These are phyloP conservation scores for Gracilaria domingensis DNA, from an alignment of 23 red algal genomes.

Conservation along the genomic window DNA sequence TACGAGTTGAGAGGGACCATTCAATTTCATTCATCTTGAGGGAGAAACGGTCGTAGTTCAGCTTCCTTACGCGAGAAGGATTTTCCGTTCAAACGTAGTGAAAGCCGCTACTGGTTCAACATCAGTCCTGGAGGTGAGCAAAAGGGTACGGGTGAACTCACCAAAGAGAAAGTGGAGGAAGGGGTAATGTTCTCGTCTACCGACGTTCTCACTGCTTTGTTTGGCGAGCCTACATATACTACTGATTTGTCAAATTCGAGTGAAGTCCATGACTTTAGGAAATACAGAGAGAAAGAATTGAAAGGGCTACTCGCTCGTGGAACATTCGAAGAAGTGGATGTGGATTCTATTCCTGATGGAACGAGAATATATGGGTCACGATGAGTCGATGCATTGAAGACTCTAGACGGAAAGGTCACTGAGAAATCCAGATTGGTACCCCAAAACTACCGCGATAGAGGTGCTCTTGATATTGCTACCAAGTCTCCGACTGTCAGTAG, in stretches of 20 bases:
- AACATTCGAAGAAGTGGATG: constrained; percentile 11
- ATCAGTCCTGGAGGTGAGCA: no score
- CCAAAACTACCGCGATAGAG: not conserved
- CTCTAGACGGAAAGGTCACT: not conserved
- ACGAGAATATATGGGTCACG: not conserved
- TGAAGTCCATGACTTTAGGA: not conserved
- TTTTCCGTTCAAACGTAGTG: constrained; percentile 12
- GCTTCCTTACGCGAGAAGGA: not conserved
- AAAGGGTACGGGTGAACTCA: no score
- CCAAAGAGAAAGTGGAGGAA: no score
- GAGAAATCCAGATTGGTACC: not conserved
- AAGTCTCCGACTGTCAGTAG: constrained; percentile 11
- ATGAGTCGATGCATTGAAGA: not conserved
- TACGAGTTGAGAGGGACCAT: constrained; percentile 9
- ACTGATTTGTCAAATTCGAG: no score
- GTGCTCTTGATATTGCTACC: not conserved
- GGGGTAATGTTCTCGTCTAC: no score
- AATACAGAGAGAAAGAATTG: not conserved
- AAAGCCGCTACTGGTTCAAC: not conserved
- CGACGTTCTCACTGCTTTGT: no score
- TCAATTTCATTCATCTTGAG: constrained; percentile 18
- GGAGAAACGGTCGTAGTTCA: constrained; percentile 18
- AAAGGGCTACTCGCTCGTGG: no score
- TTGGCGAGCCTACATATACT: no score
- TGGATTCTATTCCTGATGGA: not conserved